phyloP scores from a whole-genome alignment of 2,329 filamentous ascomycete genomes.

The Penicillium sp. region DNA sequence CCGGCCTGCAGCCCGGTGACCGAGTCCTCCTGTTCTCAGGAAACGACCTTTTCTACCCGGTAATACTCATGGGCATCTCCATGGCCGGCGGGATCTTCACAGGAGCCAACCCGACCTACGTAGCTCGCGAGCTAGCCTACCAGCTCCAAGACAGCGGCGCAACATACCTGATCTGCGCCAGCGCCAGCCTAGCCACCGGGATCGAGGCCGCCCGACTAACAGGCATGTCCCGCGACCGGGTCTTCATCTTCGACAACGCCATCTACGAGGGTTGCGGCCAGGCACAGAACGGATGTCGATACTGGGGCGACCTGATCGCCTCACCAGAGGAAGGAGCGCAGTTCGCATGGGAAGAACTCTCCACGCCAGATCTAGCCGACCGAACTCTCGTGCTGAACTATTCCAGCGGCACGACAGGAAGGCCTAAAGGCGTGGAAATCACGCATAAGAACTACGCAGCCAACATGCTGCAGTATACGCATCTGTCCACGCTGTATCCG shows the following conservation, averaged over 20 bases:
- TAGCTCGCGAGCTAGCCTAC: conserved; percentile 66
- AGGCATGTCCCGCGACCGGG: conserved; percentile 49
- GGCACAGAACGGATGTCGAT: conserved; percentile 43
- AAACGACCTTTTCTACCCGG: conserved; percentile 68
- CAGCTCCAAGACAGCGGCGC: conserved; percentile 69
- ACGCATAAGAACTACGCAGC: conserved; percentile 71
- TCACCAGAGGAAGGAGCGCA: conserved; percentile 48
- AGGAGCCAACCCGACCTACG: conserved; percentile 66
- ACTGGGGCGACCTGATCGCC: conserved; percentile 62
- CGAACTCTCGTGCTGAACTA: conserved; percentile 66
- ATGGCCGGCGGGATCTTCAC: conserved; percentile 77
- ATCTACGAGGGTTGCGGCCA: conserved; percentile 43
- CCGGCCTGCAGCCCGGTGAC: conserved; percentile 62
- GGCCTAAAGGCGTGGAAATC: conserved; percentile 79
- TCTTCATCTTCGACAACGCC: conserved; percentile 63
- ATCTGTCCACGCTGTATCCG: conserved; percentile 44
- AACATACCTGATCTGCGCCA: conserved; percentile 57
- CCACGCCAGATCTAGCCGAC: conserved; percentile 39
- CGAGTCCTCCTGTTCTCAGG: conserved; percentile 68
- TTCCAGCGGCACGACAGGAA: conserved; percentile 66
- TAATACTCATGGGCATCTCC: conserved; percentile 64
- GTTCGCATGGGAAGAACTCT: conserved; percentile 57
- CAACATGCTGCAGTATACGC: conserved; percentile 60
- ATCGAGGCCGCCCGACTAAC: conserved; percentile 59
- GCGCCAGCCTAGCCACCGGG: conserved; percentile 56